Percentiles rank a stretch among this genome's conserved stretches.
Evolutionary conservation across 2,329 filamentous ascomycete genomes (phyloP).

Genomic region (Metarhizium anisopliae): DNA sequence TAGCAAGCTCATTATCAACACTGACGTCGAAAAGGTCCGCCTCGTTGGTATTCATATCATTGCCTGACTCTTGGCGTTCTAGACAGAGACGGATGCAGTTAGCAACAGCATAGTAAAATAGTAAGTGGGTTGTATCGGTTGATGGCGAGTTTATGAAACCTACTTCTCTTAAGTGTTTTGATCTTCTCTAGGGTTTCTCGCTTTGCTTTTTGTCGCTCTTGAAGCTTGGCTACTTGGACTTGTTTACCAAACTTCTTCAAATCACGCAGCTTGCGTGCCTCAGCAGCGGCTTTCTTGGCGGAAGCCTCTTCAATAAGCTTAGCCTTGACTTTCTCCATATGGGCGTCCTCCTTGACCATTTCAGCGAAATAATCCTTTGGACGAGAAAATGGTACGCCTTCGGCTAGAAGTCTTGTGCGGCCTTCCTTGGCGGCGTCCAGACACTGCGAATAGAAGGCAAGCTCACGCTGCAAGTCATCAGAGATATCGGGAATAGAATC

Average conservation of each 20-base stretch:
- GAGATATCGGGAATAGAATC: conserved; percentile 69
- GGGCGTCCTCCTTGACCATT: conserved; percentile 97
- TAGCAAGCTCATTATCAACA: conserved; percentile 57
- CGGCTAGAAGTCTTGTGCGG: conserved; percentile 66
- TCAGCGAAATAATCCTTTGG: conserved; percentile 96
- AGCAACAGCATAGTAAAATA: neutral
- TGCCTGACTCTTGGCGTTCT: conserved; percentile 74
- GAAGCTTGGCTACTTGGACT: conserved; percentile 90
- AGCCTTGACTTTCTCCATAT: conserved; percentile 94
- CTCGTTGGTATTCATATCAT: conserved; percentile 60
- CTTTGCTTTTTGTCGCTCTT: conserved; percentile 90
- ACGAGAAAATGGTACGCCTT: conserved; percentile 77
- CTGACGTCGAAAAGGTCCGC: conserved; percentile 87
- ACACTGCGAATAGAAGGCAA: conserved; percentile 87
- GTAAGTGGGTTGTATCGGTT: conserved; percentile 5
- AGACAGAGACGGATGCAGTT: conserved; percentile 5
- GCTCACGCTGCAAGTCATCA: conserved; percentile 85
- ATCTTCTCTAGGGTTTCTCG: conserved; percentile 92
- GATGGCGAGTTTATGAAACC: conserved; percentile 25
- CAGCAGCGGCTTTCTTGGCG: conserved; percentile 81
- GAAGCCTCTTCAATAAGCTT: conserved; percentile 90
- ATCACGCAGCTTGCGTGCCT: conserved; percentile 86
- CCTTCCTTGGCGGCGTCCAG: conserved; percentile 69
- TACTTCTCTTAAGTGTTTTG: conserved; percentile 89
- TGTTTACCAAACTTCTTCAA: conserved; percentile 99